phyloP scores from a whole-genome alignment of 192 early-diverging fungal species.

The Coemansia biformis region DNA sequence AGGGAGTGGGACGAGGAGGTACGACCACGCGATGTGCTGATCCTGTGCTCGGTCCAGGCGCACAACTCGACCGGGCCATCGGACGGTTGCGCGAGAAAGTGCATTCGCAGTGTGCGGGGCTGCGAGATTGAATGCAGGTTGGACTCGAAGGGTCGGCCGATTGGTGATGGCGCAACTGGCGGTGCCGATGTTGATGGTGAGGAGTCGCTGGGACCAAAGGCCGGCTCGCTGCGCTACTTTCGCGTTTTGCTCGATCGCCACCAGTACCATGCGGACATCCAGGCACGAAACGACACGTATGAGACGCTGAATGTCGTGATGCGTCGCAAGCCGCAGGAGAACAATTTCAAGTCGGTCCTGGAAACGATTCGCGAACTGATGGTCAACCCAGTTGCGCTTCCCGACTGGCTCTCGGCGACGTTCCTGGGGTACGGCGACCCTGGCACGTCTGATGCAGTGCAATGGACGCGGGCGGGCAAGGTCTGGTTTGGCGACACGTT shows the following conservation, averaged over 20 bases:
- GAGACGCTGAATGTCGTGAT: constrained; percentile 84
- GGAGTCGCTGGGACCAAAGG: background rate
- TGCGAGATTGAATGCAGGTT: constrained; percentile 78
- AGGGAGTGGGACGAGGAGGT: constrained; percentile 83
- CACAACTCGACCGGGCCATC: too few relatives aligned
- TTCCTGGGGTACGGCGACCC: constrained; percentile 97
- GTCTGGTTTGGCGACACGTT: constrained; percentile 90
- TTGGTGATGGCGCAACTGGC: constrained; percentile 32
- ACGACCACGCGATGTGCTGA: constrained; percentile 80
- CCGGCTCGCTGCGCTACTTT: constrained; percentile 52
- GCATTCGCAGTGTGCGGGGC: constrained; percentile 57
- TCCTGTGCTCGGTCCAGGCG: constrained; percentile 64
- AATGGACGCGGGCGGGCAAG: constrained; percentile 41
- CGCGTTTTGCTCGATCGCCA: constrained; percentile 80
- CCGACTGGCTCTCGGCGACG: constrained; percentile 85
- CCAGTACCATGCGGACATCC: constrained; percentile 59
- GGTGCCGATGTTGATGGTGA: background rate
- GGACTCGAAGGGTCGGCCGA: constrained; percentile 63
- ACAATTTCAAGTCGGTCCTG: constrained; percentile 88
- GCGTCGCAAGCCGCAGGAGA: constrained; percentile 81
- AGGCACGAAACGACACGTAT: constrained; percentile 60
- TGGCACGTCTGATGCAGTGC: constrained; percentile 53
- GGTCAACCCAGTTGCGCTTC: constrained; percentile 55
- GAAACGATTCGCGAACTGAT: constrained; percentile 87
- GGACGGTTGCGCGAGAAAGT: too few relatives aligned